Conservation (phyloP, 257 asterid genomes). For the Datura wrightii region DNA sequence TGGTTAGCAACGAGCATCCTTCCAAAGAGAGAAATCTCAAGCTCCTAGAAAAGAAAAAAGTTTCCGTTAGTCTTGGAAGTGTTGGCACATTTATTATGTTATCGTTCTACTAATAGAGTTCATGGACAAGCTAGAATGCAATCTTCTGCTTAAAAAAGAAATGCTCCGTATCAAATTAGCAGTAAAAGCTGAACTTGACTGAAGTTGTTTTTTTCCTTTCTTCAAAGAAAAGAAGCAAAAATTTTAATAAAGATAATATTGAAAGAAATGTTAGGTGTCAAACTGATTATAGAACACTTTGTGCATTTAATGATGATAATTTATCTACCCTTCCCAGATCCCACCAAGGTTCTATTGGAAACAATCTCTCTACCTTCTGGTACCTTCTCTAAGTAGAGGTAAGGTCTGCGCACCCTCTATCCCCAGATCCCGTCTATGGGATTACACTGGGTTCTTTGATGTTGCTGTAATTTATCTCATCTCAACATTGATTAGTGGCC, state of each 20-base stretch:
- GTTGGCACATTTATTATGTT: neutral
- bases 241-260: neutral
- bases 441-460: neutral
- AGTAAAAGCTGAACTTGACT: neutral
- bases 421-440: neutral
- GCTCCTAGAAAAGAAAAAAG: conserved; percentile 54
- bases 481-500: neutral
- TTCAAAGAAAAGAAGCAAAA: neutral
- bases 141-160: neutral
- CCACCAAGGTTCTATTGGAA: neutral
- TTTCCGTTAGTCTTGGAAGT: neutral
- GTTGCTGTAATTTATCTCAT: conserved; percentile 11
- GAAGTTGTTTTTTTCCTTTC: neutral
- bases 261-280: neutral
- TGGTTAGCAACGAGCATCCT: conserved; percentile 89
- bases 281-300: conserved; percentile 8
- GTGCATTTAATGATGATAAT: conserved; percentile 15
- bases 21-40: conserved; percentile 72
- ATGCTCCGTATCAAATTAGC: neutral
- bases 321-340: neutral
- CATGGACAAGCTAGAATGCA: conserved; percentile 15
- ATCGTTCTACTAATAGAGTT: conserved; percentile 12
- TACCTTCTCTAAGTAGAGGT: neutral
- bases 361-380: neutral
- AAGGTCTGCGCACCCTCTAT: neutral